Conservation (phyloP, 768 basidiomycete genomes). For the Leucogyrophana mollusca region DNA sequence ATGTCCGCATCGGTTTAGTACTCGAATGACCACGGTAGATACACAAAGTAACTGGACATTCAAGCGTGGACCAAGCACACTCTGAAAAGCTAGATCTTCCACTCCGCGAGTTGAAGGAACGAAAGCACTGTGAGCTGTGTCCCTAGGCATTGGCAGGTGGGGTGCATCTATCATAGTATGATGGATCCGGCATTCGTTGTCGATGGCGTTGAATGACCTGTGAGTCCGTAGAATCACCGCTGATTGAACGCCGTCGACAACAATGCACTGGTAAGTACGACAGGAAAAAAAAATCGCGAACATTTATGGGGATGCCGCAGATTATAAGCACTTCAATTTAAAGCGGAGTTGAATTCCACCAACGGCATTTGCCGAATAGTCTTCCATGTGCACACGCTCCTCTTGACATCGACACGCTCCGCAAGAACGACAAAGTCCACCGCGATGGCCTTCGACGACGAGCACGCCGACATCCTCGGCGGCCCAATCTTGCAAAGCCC, state of each 20-base stretch:
- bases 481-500: slow-evolving; percentile 45
- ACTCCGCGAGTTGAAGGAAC: slow-evolving; percentile 75
- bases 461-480: slow-evolving; percentile 73
- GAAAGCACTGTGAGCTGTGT: slow-evolving; percentile 74
- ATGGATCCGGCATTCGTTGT: too few species aligned
- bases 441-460: slow-evolving; percentile 54
- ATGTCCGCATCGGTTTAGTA: slow-evolving; percentile 69
- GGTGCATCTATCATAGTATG: too few species aligned
- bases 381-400: slow-evolving; percentile 9
- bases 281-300: too few species aligned
- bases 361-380: slow-evolving; percentile 15
- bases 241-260: too few species aligned
- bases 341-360: background rate
- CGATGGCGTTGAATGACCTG: background rate
- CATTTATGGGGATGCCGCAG: too few species aligned
- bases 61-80: slow-evolving; percentile 73
- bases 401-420: slow-evolving; percentile 23
- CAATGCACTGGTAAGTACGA: too few species aligned
- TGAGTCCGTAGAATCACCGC: too few species aligned
- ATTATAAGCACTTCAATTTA: too few species aligned
- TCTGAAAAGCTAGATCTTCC: slow-evolving; percentile 49
- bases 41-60: slow-evolving; percentile 49
- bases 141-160: slow-evolving; percentile 77
- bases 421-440: slow-evolving; percentile 14
- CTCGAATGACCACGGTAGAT: slow-evolving; percentile 62